These are phyloP conservation scores for Eimeria falciformis DNA, from an alignment of 169 alveolate genomes.

Conservation along the genomic window DNA sequence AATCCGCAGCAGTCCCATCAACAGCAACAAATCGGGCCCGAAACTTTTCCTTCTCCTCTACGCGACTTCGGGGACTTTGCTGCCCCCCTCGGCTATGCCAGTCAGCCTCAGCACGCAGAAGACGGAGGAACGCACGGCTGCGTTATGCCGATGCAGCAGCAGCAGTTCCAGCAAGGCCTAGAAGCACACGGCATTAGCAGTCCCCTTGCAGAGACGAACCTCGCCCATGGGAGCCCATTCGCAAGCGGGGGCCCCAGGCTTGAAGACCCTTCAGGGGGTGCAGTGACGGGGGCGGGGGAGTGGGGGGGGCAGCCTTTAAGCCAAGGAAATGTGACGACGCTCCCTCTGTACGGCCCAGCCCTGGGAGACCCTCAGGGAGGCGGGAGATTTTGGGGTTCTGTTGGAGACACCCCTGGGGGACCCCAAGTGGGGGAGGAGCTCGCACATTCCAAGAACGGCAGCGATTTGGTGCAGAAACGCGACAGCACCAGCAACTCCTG, in stretches of 20 bases:
- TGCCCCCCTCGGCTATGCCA: not conserved
- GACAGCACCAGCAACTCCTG: constrained; percentile 16
- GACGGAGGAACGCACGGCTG: not conserved
- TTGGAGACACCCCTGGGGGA: not conserved
- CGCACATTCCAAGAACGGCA: not conserved
- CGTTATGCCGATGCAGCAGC: not conserved
- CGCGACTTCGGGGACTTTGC: not conserved
- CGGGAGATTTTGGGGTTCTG: not conserved
- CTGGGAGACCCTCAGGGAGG: constrained; percentile 11
- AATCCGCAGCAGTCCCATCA: not conserved
- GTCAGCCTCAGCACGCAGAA: not conserved
- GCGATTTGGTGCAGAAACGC: constrained; percentile 1
- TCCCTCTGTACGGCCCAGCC: constrained; percentile 9
- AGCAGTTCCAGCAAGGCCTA: not conserved
- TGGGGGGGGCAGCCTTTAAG: not conserved
- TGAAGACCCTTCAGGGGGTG: not conserved
- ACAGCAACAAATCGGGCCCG: not conserved
- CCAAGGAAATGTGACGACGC: not conserved
- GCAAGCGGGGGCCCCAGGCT: not conserved
- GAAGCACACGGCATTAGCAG: not conserved
- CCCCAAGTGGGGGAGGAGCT: not conserved
- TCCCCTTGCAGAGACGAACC: not conserved
- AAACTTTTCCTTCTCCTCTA: not conserved
- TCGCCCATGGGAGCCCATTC: not conserved
- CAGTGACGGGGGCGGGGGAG: not conserved